These are phyloP conservation scores for Dacryopinax primogenitus DNA, from an alignment of 768 basidiomycete species.

Conservation along the genomic window DNA sequence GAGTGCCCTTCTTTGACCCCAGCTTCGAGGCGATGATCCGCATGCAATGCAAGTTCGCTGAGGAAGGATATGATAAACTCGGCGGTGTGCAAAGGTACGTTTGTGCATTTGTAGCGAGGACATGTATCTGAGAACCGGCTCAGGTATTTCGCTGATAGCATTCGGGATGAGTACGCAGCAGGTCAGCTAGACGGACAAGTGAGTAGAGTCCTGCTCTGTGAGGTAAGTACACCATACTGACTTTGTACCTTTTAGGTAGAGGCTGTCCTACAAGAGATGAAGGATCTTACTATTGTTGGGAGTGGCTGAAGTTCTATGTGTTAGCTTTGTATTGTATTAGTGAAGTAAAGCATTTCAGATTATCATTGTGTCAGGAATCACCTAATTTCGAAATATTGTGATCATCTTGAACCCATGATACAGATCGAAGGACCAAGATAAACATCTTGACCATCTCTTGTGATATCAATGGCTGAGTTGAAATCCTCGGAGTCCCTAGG, in stretches of 20 bases:
- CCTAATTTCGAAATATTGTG: no score
- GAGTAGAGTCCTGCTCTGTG: conserved; percentile 15
- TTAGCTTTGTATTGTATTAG: not conserved
- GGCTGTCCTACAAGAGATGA: conserved; percentile 92
- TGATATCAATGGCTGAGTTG: no score
- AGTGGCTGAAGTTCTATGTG: no score
- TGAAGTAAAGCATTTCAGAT: not conserved
- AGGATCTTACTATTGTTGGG: conserved; percentile 87
- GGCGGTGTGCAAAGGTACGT: conserved; percentile 78
- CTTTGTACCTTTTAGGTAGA: conserved; percentile 50
- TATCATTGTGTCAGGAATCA: not conserved
- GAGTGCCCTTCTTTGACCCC: conserved; percentile 96
- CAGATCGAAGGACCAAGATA: no score
- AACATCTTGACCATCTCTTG: no score
- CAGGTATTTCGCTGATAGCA: conserved; percentile 79
- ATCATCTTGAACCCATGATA: not conserved
- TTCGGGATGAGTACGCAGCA: conserved; percentile 92
- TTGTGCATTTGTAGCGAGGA: not conserved
- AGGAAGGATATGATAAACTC: conserved; percentile 95
- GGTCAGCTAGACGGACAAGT: conserved; percentile 93
- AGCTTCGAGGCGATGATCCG: conserved; percentile 98
- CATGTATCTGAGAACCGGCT: not conserved
- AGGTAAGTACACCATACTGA: not conserved
- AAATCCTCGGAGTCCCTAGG: no score
- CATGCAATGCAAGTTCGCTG: conserved; percentile 93